A percentile compares a stretch with the other conserved stretches of the same genome.
These are phyloP conservation scores for Caloboletus firmus DNA, from an alignment of 1,284 basidiomycete genomes.

Conservation along the genomic window DNA sequence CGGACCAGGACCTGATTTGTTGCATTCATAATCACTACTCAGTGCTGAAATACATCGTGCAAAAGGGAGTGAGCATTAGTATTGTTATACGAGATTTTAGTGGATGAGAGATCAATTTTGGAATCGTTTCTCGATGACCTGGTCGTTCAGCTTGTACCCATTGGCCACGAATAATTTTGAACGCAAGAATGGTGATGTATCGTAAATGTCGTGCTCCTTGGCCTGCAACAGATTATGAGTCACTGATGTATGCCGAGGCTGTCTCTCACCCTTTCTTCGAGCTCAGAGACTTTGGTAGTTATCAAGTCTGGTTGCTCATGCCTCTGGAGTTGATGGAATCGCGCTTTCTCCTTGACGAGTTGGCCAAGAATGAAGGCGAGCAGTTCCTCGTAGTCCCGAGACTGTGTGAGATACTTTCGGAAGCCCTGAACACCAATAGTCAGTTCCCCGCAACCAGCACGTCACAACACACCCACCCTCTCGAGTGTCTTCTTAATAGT, in stretches of 20 bases:
- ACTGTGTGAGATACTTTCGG: constrained; percentile 95
- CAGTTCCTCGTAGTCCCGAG: constrained; percentile 93
- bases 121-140: constrained; percentile 72
- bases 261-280: constrained; percentile 76
- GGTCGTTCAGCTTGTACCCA: constrained; percentile 76
- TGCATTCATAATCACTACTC: constrained; percentile 36
- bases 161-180: constrained; percentile 88
- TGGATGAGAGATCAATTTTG: constrained; percentile 32
- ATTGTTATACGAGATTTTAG: neutral
- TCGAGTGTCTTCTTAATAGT: constrained; percentile 98
- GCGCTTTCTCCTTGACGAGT: constrained; percentile 92
- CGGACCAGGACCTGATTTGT: constrained; percentile 26
- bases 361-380: constrained; percentile 93
- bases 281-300: constrained; percentile 71
- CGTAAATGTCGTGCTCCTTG: constrained; percentile 94
- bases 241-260: neutral
- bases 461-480: constrained; percentile 57
- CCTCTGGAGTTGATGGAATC: constrained; percentile 75
- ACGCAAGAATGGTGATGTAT: constrained; percentile 81
- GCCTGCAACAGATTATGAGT: constrained; percentile 53
- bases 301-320: constrained; percentile 78
- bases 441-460: constrained; percentile 7
- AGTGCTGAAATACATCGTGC: constrained; percentile 19
- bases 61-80: constrained; percentile 6
- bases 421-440: constrained; percentile 63